Base-by-base conservation (phyloP, 2,329 filamentous ascomycete genomes). In the Botryotinia globosa region DNA sequence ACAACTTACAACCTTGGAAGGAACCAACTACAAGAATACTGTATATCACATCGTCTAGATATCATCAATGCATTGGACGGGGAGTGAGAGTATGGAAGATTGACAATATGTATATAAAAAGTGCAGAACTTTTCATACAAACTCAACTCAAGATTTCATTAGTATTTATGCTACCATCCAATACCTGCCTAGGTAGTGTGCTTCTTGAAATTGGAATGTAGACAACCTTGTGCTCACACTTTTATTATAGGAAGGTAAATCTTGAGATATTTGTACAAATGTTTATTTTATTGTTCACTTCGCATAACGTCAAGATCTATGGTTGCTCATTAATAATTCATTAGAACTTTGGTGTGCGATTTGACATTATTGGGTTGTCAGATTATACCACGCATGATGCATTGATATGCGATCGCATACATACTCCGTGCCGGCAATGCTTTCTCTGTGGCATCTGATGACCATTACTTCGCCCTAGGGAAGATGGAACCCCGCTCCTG, bases 1-100 rank as follows among this genome's bases (percentile, higher is more conserved):
- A 70, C 51, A 18, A 56, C 48, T 29, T 56, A 56, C 42, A 61
- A n/a, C n/a, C n/a, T n/a, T n/a, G n/a, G n/a, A n/a, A 63, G 54
- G 58, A 48, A 48, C 29, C 58, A 34, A 51, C 58, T 22, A n/a
- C 45, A 56, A 67, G 48, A 42, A 66, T 20, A n/a, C 59, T n/a
- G n/a, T n/a, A n/a, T n/a, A 61, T 39, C 58, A 61, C 58, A 39
- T 39, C 51, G 51, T 29, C 51, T 62, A 48, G 34, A 42, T 25
- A 62, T 62, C 34, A 62, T 4, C 22, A n/a, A 62, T 42, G 25
- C 59, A 62, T 42, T 34, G 25, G 25, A 42, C 59, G 37, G n/a
- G 25, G 34, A 42, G 51, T 18, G n/a, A 14, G 34, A 42, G 51
- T 18, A 18, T 29, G 14, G 16, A 29, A 56, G 51, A 29, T 18